phyloP scores from a whole-genome alignment of 129 eudicot species.

The Artemisia tridentata region DNA sequence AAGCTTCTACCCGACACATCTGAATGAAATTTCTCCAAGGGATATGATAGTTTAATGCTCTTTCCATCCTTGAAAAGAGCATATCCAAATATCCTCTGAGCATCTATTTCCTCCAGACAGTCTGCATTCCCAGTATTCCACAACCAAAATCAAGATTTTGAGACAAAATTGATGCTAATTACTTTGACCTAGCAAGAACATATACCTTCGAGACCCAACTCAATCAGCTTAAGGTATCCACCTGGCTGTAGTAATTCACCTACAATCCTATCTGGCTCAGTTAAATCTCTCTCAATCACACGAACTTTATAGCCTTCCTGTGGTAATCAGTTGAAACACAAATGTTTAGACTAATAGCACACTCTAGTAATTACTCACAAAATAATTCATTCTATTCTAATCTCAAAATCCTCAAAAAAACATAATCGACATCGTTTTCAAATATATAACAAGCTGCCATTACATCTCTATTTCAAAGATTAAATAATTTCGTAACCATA shows the following conservation, averaged over 20 bases:
- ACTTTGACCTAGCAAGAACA: background rate
- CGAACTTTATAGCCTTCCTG: conserved; percentile 62
- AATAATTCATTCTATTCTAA: background rate
- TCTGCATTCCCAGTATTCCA: conserved; percentile 40
- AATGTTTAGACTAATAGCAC: background rate
- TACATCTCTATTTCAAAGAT: background rate
- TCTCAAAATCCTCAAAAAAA: background rate
- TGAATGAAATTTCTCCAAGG: conserved; percentile 51
- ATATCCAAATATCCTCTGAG: conserved; percentile 56
- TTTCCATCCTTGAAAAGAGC: conserved; percentile 61
- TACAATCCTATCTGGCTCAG: conserved; percentile 70
- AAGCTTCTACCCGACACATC: conserved; percentile 69
- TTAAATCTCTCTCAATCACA: conserved; percentile 67
- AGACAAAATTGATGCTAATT: background rate
- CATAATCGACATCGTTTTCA: background rate
- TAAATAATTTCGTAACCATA: background rate
- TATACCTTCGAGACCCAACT: conserved; percentile 66
- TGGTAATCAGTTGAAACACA: conserved; percentile 17
- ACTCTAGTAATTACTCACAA: background rate
- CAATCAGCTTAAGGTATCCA: conserved; percentile 63
- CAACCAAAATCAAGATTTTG: conserved; percentile 3
- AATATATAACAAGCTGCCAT: background rate
- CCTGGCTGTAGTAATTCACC: conserved; percentile 75
- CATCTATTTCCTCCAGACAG: conserved; percentile 66
- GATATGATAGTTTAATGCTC: conserved; percentile 45